These are phyloP conservation scores for Hura crepitans DNA, from an alignment of 441 rosid genomes.

Conservation along the genomic window DNA sequence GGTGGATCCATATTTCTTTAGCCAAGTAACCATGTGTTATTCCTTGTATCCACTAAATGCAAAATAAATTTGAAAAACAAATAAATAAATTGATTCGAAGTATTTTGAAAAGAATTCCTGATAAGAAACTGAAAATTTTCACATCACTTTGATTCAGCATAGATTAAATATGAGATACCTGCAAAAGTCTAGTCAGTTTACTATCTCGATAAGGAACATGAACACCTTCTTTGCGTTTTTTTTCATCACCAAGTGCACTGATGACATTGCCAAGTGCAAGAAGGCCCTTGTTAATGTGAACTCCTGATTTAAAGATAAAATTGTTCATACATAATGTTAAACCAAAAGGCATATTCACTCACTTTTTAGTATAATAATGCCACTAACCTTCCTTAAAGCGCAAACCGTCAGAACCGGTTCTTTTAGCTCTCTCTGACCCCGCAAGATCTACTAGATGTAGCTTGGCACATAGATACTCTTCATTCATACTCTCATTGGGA, in stretches of 20 bases:
- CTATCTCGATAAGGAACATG: slow-evolving; percentile 98
- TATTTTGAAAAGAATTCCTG: neutral
- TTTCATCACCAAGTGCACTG: slow-evolving; percentile 98
- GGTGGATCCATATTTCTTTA: neutral
- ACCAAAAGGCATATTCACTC: slow-evolving; percentile 19
- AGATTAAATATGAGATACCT: slow-evolving; percentile 43
- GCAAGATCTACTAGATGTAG: slow-evolving; percentile 98
- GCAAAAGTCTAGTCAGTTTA: slow-evolving; percentile 95
- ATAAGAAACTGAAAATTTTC: neutral
- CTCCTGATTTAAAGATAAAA: slow-evolving; percentile 51
- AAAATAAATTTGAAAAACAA: slow-evolving; percentile 1
- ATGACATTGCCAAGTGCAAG: slow-evolving; percentile 99
- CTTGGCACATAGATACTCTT: slow-evolving; percentile 97
- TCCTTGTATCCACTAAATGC: neutral
- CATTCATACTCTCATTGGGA: slow-evolving; percentile 59
- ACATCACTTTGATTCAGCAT: slow-evolving; percentile 9
- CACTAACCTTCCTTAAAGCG: slow-evolving; percentile 92
- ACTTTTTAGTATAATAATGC: slow-evolving; percentile 16
- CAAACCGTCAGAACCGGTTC: slow-evolving; percentile 95
- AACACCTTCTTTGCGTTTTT: slow-evolving; percentile 87
- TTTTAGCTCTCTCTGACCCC: slow-evolving; percentile 96
- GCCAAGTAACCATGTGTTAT: neutral
- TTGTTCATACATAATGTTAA: slow-evolving; percentile 21
- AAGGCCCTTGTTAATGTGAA: slow-evolving; percentile 95
- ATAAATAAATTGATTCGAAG: neutral